These are phyloP conservation scores for Xanthoconium separans DNA, from an alignment of 1,284 basidiomycete species.

Conservation along the genomic window DNA sequence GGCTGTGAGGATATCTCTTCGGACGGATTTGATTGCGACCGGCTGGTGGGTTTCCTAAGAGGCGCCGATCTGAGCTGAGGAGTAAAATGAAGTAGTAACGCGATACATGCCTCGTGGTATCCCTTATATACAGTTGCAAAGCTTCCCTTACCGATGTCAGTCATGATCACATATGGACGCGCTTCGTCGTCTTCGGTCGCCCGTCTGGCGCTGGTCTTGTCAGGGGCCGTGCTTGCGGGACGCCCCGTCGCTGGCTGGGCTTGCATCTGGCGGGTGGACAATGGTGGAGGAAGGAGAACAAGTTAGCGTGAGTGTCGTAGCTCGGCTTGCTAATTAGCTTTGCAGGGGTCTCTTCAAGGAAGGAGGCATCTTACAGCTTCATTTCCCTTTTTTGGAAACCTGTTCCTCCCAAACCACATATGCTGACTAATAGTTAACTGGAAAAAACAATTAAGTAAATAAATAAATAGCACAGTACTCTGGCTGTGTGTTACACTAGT, in stretches of 20 bases:
- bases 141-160: slow-evolving; percentile 82
- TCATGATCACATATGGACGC: slow-evolving; percentile 70
- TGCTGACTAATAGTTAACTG: slow-evolving; percentile 16
- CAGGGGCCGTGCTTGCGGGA: slow-evolving; percentile 21
- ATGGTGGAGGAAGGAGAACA: slow-evolving; percentile 14
- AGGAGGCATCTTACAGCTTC: slow-evolving; percentile 22
- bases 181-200: slow-evolving; percentile 60
- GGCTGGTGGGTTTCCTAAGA: slow-evolving; percentile 68
- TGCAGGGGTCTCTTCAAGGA: slow-evolving; percentile 20
- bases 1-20: slow-evolving; percentile 81
- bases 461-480: neutral
- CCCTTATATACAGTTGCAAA: slow-evolving; percentile 97
- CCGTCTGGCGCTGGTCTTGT: slow-evolving; percentile 25
- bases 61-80: slow-evolving; percentile 5
- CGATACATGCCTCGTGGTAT: slow-evolving; percentile 72
- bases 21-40: slow-evolving; percentile 96
- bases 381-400: slow-evolving; percentile 24
- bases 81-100: neutral
- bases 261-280: slow-evolving; percentile 16
- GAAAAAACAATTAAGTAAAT: neutral
- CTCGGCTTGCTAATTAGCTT: slow-evolving; percentile 26
- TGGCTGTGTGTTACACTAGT: no score
- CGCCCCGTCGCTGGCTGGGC: slow-evolving; percentile 19
- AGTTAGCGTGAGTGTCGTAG: slow-evolving; percentile 2
- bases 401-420: slow-evolving; percentile 21